Evolutionary conservation across 257 asterid species (phyloP), one percentile per base, ranked within the genome.

Genomic region (Solanum verrucosum): DNA sequence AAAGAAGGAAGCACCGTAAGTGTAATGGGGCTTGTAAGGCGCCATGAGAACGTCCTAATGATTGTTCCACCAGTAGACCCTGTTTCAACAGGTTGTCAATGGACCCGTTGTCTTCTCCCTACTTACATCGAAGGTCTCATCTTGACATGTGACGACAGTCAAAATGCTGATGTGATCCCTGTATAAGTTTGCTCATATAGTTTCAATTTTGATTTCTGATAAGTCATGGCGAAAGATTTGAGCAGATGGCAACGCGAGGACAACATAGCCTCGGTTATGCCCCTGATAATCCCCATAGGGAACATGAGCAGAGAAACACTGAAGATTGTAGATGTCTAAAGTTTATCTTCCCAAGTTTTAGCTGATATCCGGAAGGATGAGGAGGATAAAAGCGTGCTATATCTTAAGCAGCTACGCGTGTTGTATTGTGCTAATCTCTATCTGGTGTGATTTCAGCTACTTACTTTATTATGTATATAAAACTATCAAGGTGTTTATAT

Each of bases 1-100:
- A 92, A 92, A 88, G 97, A 94, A 91, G 97, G 97, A 72, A 91
- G 93, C 87, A 91, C 93, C 0, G 95, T 91, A 14, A 94, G 95
- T 87, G 92, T 94, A 27, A 92, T 93, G 95, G 97, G 97, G 5
- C 89, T 89, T 46, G 95, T 94, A 9, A 89, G 90, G 7, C 89
- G 91, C 87, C 93, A 92, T 60, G 97, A 92, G 10, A 94, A 91
- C 21, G 92, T 93, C 74, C 88, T 93, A 18, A 94, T 92, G 95
- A 94, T 94, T 60, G 93, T 94, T 84, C 95, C 97, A 9, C 94
- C 97, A 2, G 21, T 90, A 14, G 95, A 93, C n/a, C 92, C 92
- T 20, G 42, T 91, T 40, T 91, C 95, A 63, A 93, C 94, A 1
- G 94, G 93, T 35, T 93, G 92, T 68, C 91, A 87, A 35, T 94